These are phyloP conservation scores for Claviceps fusiformis DNA, from an alignment of 2,329 filamentous ascomycete genomes.

Conservation along the genomic window DNA sequence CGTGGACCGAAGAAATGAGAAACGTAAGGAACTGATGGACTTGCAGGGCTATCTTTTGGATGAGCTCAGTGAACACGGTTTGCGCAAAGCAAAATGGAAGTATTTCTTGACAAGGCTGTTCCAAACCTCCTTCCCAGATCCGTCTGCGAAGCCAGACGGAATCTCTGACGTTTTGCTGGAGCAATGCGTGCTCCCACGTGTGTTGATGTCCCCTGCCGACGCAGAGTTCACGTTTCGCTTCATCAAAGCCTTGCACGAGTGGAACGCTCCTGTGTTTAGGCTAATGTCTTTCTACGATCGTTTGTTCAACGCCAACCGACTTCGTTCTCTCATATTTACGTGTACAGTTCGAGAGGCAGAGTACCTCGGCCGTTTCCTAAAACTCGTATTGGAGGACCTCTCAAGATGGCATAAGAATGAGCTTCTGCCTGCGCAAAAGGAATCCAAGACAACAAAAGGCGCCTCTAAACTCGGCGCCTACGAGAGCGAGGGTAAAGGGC, in stretches of 20 bases:
- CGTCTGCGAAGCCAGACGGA: constrained; percentile 47
- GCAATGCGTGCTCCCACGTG: constrained; percentile 80
- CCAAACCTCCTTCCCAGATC: constrained; percentile 60
- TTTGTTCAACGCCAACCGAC: constrained; percentile 69
- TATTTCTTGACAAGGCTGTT: constrained; percentile 63
- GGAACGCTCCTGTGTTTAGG: constrained; percentile 73
- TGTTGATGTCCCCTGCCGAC: constrained; percentile 72
- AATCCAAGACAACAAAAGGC: constrained; percentile 22
- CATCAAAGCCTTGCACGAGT: constrained; percentile 75
- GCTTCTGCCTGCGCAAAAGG: constrained; percentile 29
- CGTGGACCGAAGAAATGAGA: constrained; percentile 47
- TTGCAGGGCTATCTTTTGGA: constrained; percentile 56
- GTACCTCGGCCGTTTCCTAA: constrained; percentile 83
- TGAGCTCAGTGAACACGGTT: constrained; percentile 59
- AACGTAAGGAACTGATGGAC: constrained; percentile 55
- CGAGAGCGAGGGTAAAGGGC: constrained; percentile 58
- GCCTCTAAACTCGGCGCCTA: constrained; percentile 57
- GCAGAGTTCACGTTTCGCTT: constrained; percentile 81
- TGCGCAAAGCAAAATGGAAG: constrained; percentile 52
- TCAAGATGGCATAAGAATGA: constrained; percentile 73
- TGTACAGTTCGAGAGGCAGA: constrained; percentile 86
- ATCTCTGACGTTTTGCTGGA: constrained; percentile 71
- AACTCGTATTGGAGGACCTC: constrained; percentile 67
- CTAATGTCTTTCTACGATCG: constrained; percentile 72
- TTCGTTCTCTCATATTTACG: constrained; percentile 73